A percentile compares a stretch with the other conserved stretches of the same genome.
Conservation (phyloP, 768 basidiomycete species). For the Podaxis pistillaris region DNA sequence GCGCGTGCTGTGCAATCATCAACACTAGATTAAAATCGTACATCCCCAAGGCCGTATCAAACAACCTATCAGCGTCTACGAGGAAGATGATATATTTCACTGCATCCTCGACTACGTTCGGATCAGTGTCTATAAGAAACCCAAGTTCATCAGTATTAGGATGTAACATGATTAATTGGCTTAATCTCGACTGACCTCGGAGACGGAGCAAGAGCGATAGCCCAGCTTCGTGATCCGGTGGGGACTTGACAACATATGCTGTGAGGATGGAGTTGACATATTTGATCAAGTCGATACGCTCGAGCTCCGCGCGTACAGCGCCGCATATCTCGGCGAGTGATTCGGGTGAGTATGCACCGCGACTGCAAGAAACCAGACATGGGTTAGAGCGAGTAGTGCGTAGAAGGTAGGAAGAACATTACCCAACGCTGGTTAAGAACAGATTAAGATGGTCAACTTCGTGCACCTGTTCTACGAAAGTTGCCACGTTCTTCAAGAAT, state of each 20-base stretch:
- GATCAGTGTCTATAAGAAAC: slow-evolving; percentile 44
- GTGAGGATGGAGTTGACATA: slow-evolving; percentile 93
- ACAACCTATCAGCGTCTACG: slow-evolving; percentile 87
- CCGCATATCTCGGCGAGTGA: slow-evolving; percentile 74
- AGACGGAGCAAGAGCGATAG: slow-evolving; percentile 72
- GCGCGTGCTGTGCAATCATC: slow-evolving; percentile 95
- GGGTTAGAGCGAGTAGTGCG: not conserved
- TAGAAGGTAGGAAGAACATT: slow-evolving; percentile 18
- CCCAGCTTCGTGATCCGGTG: slow-evolving; percentile 88
- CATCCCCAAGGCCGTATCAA: slow-evolving; percentile 96
- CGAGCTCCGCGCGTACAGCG: slow-evolving; percentile 68
- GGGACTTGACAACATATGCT: slow-evolving; percentile 87
- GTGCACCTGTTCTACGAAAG: slow-evolving; percentile 80
- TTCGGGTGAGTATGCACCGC: slow-evolving; percentile 54
- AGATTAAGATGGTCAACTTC: slow-evolving; percentile 93
- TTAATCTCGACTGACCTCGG: slow-evolving; percentile 52
- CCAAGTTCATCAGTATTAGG: slow-evolving; percentile 20
- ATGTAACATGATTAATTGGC: not conserved
- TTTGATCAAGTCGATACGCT: slow-evolving; percentile 65
- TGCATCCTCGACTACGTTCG: slow-evolving; percentile 87
- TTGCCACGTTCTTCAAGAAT: slow-evolving; percentile 61
- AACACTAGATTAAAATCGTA: slow-evolving; percentile 96
- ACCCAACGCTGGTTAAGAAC: slow-evolving; percentile 87
- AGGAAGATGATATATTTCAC: slow-evolving; percentile 99
- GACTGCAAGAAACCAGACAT: slow-evolving; percentile 37